Evolutionary conservation across 345 rosid species (phyloP).

Genomic region (Hirschfeldia incana): DNA sequence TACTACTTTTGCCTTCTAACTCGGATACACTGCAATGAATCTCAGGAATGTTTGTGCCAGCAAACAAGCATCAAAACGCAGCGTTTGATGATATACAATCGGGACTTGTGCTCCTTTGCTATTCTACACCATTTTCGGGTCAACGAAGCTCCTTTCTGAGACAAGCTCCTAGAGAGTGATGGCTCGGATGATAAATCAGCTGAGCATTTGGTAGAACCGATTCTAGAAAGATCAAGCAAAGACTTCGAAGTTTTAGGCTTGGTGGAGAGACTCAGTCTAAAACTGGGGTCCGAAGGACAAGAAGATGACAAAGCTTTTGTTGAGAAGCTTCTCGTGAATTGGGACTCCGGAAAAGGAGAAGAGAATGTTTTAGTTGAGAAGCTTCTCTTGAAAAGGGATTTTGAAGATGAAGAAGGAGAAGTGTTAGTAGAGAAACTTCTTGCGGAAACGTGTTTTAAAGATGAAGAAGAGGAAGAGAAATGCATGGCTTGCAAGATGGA

Average conservation of each 20-base stretch:
- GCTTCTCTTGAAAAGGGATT: constrained; percentile 23
- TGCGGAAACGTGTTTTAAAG: background rate
- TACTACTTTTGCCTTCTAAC: background rate
- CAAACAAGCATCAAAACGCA: constrained; percentile 96
- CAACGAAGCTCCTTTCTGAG: constrained; percentile 63
- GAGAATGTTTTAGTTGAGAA: constrained; percentile 29
- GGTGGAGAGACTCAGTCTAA: constrained; percentile 66
- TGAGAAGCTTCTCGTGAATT: constrained; percentile 30
- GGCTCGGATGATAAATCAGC: constrained; percentile 28
- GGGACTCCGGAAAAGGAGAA: constrained; percentile 19
- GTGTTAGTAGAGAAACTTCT: background rate
- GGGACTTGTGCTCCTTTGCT: constrained; percentile 90
- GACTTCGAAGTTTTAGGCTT: constrained; percentile 60
- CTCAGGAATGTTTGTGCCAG: constrained; percentile 76
- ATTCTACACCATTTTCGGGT: constrained; percentile 66
- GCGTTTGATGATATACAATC: constrained; percentile 85
- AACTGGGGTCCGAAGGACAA: constrained; percentile 46
- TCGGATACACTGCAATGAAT: background rate
- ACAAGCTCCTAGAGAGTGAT: constrained; percentile 44
- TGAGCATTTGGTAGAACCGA: constrained; percentile 47
- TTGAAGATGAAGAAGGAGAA: constrained; percentile 13
- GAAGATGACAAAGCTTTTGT: constrained; percentile 29
- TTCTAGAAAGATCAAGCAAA: constrained; percentile 44
- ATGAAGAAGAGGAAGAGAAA: background rate
- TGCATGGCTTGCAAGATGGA: background rate